These are phyloP conservation scores for Fusarium keratoplasticum DNA, from an alignment of 2,329 filamentous ascomycete species.

Conservation along the genomic window DNA sequence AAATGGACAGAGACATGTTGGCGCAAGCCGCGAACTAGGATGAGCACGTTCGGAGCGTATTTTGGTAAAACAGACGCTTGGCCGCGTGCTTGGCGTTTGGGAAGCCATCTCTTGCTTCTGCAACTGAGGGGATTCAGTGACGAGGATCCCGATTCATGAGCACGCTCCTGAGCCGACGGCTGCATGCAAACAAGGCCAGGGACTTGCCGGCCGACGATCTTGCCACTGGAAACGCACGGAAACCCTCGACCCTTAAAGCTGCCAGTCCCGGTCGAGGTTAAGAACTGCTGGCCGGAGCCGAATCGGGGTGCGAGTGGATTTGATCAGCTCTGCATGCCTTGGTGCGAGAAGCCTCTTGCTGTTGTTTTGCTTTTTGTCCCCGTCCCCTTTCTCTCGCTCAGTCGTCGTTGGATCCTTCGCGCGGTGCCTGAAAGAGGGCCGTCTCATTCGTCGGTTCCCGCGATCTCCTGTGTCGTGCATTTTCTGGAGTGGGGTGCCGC, in stretches of 20 bases:
- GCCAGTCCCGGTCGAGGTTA: background rate
- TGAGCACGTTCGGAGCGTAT: conserved; percentile 1
- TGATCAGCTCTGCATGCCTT: background rate
- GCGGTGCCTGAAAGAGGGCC: conserved; percentile 33
- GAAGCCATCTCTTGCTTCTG: background rate
- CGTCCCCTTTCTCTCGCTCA: conserved; percentile 15
- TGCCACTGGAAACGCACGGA: background rate
- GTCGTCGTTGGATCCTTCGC: conserved; percentile 18
- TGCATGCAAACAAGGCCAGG: background rate
- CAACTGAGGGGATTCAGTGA: background rate
- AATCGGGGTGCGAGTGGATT: background rate
- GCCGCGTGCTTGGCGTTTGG: background rate
- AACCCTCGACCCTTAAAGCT: background rate
- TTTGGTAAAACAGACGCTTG: conserved; percentile 11
- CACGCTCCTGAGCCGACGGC: background rate
- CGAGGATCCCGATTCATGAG: background rate
- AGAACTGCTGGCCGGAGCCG: background rate
- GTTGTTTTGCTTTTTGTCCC: background rate
- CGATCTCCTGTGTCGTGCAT: conserved; percentile 45
- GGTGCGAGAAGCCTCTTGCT: conserved; percentile 4
- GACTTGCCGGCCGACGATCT: background rate
- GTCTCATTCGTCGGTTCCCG: conserved; percentile 38
- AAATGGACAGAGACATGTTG: conserved; percentile 18
- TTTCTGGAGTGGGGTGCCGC: conserved; percentile 12
- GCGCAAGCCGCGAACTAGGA: conserved; percentile 5